Evolutionary conservation across 208 protist species (phyloP).

Genomic region (Crithidia mellificae): DNA sequence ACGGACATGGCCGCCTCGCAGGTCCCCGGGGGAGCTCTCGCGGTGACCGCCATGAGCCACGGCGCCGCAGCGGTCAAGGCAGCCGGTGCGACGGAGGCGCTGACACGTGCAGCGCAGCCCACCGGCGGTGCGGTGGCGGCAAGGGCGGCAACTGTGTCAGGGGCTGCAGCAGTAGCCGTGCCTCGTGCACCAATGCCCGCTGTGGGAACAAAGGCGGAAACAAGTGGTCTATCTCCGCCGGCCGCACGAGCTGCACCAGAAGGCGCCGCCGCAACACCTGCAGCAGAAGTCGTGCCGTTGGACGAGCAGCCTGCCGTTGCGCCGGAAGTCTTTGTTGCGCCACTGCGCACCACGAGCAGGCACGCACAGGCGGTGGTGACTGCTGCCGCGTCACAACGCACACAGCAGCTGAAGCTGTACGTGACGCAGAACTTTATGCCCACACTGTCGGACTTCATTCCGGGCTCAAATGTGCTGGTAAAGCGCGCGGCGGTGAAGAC

Average conservation of each 20-base stretch:
- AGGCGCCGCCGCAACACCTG: no score
- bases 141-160: background rate
- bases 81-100: background rate
- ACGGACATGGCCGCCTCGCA: background rate
- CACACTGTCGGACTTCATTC: slow-evolving; percentile 3
- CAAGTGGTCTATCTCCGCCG: no score
- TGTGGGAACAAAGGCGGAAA: no score
- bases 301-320: background rate
- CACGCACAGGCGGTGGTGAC: background rate
- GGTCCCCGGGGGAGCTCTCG: slow-evolving; percentile 4
- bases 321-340: background rate
- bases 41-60: background rate
- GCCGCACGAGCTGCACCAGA: no score
- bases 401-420: slow-evolving; percentile 16
- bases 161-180: background rate
- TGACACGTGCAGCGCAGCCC: background rate
- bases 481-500: slow-evolving; percentile 1
- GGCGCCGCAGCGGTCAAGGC: background rate
- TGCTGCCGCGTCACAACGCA: background rate
- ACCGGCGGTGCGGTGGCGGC: background rate
- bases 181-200: background rate
- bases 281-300: no score
- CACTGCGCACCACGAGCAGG: background rate
- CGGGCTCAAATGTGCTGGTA: background rate
- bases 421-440: slow-evolving; percentile 11